Evolutionary conservation across 2,329 filamentous ascomycete species (phyloP), one percentile per base, ranked within the genome.

Genomic region (Lojkania enalia): DNA sequence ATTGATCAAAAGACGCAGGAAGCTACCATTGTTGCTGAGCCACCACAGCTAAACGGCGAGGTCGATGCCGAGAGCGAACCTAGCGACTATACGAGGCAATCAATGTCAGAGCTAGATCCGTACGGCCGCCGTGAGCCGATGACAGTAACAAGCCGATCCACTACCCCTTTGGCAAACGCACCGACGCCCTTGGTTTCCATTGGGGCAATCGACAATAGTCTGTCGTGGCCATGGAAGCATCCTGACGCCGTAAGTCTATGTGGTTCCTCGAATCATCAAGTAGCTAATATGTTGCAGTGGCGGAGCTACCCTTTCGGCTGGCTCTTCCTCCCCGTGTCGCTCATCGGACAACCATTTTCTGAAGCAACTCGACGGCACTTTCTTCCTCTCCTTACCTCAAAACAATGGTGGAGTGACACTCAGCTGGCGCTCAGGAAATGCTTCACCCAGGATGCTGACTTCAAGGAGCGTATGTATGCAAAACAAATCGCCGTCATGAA

Each of bases 171-270:
- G n/a, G 77, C 74, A 39, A 72, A 73, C 20, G 71, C 67, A 36
- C 58, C 73, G 6, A 77, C 73, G 18, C 77, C 87, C 5, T 77
- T 79, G 18, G 86, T 96, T 46, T 82, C 82, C 3, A 79, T 99
- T 43, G 94, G 94, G 35, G 94, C 94, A 44, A 99, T 99, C 55
- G 94, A 99, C 70, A 99, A 99, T 71, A 96, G 90, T 55, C 72
- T 99, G 54, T 97, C 94, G 1, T 99, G 94, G 90, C 94, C 94
- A 2, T 99, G 92, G 94, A 97, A 97, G 70, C 92, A 97, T 61
- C 92, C 92, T 0, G 92, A 99, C 76, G 94, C 92, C 44, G 80
- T 83, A 72, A 70, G 79, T 71, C 19, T 2, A 7, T 12, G 18
- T 15, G 3, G 20, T 20, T 15, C 25, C 15, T 42, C 33, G 11